These are phyloP conservation scores for Lentithecium fluviatile DNA, from an alignment of 495 filamentous ascomycete species.

Conservation along the genomic window DNA sequence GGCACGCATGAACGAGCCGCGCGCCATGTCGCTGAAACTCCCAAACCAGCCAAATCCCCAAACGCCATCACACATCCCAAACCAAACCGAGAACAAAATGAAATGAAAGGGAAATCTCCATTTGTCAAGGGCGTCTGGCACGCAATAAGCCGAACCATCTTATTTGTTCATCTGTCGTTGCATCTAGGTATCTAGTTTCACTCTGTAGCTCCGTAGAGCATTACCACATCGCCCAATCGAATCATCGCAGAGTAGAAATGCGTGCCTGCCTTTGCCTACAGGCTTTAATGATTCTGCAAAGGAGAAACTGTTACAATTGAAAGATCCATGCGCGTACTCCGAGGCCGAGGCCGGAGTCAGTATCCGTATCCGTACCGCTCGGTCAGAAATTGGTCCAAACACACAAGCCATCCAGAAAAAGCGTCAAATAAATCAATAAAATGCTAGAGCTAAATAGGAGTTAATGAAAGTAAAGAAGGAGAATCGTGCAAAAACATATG, in stretches of 20 bases:
- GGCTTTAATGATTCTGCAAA: too few relatives aligned
- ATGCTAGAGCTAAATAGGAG: conserved; percentile 7
- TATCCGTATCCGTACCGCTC: background rate
- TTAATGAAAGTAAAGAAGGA: conserved; percentile 27
- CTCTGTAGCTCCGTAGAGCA: too few relatives aligned
- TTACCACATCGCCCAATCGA: too few relatives aligned
- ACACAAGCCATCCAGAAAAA: conserved; percentile 1
- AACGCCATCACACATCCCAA: background rate
- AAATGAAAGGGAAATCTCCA: background rate
- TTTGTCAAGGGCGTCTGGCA: conserved; percentile 3
- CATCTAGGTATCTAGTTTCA: too few relatives aligned
- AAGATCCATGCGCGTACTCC: background rate
- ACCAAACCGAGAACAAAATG: background rate
- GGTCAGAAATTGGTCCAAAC: background rate
- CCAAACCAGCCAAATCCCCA: background rate
- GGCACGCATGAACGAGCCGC: background rate
- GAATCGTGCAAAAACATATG: background rate
- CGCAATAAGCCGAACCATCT: too few relatives aligned
- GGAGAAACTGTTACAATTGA: too few relatives aligned
- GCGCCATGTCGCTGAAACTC: background rate
- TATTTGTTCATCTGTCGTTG: background rate
- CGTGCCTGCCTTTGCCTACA: too few relatives aligned
- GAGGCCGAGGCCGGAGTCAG: background rate
- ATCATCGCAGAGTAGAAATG: background rate
- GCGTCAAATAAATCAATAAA: conserved; percentile 4